phyloP scores from a whole-genome alignment of 805 yeast genomes.

The Yarrowia sp. region DNA sequence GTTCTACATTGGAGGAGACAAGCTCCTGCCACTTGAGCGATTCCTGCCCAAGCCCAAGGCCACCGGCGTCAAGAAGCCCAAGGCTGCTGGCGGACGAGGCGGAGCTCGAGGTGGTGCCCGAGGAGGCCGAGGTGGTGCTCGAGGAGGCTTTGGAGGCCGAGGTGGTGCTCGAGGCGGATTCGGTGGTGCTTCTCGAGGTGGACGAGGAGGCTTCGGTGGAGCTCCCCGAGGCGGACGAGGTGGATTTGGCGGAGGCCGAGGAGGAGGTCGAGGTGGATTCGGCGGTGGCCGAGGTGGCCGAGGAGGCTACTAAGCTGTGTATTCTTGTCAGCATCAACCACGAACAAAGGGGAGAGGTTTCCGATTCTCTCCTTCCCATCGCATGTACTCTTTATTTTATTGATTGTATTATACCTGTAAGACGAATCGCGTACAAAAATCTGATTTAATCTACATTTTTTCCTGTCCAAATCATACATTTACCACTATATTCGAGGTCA shows the following conservation, averaged over 20 bases:
- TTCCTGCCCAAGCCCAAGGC: slow-evolving; percentile 96
- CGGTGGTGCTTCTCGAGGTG: slow-evolving; percentile 45
- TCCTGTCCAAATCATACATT: too few relatives aligned
- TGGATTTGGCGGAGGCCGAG: slow-evolving; percentile 39
- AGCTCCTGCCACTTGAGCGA: slow-evolving; percentile 92
- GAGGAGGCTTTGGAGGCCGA: slow-evolving; percentile 45
- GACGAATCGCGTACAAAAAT: too few relatives aligned
- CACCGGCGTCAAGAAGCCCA: slow-evolving; percentile 79
- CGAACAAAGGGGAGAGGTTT: neutral
- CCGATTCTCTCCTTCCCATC: neutral
- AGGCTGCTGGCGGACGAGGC: slow-evolving; percentile 60
- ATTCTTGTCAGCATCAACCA: slow-evolving; percentile 4
- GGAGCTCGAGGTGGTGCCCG: slow-evolving; percentile 56
- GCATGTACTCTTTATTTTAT: slow-evolving; percentile 39
- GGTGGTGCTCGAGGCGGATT: slow-evolving; percentile 45
- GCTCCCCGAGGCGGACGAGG: slow-evolving; percentile 41
- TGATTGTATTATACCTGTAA: slow-evolving; percentile 29
- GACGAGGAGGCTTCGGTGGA: slow-evolving; percentile 47
- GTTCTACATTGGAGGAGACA: slow-evolving; percentile 94
- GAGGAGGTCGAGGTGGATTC: slow-evolving; percentile 35
- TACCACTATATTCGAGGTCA: neutral
- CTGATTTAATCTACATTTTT: too few relatives aligned
- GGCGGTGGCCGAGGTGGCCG: slow-evolving; percentile 34
- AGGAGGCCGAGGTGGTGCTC: slow-evolving; percentile 52
- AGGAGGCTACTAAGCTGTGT: slow-evolving; percentile 31